Conservation (phyloP, 1,284 basidiomycete species). For the Anthracocystis walkeri region DNA sequence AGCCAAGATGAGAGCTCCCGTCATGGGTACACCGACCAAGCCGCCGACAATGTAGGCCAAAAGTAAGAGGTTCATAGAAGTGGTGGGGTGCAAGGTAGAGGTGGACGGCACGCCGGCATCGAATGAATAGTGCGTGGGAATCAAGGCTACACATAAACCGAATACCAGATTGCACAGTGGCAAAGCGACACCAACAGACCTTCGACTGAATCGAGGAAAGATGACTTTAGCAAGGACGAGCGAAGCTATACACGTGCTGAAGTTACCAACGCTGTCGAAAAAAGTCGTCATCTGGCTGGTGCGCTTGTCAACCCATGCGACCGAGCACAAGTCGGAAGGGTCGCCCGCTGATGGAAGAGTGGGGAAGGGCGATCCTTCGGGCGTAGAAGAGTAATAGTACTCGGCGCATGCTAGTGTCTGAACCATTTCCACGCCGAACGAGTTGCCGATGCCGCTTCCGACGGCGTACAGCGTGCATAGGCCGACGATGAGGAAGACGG, state of each 20-base stretch:
- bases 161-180: not conserved
- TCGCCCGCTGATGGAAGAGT: constrained; percentile 25
- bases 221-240: constrained; percentile 25
- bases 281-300: constrained; percentile 28
- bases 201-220: constrained; percentile 29
- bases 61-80: constrained; percentile 14
- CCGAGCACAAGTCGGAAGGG: constrained; percentile 30
- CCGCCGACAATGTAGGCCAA: not conserved
- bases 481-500: constrained; percentile 23
- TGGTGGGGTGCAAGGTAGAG: constrained; percentile 31
- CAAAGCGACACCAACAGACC: constrained; percentile 8
- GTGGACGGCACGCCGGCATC: constrained; percentile 24
- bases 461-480: constrained; percentile 16
- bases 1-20: constrained; percentile 9
- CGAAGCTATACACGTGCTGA: constrained; percentile 17
- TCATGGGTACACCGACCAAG: constrained; percentile 21
- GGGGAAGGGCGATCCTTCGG: constrained; percentile 13
- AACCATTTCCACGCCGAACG: constrained; percentile 26
- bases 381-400: constrained; percentile 27
- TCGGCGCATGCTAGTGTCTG: constrained; percentile 44
- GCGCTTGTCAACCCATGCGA: constrained; percentile 33
- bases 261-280: constrained; percentile 9
- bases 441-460: constrained; percentile 18
- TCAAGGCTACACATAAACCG: not conserved
- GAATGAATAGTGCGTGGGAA: constrained; percentile 47